Percentiles rank a stretch among this genome's conserved stretches.
Evolutionary conservation across 225 moss, liverwort and hornwort species (phyloP).

Genomic region (Ulota crispa): DNA sequence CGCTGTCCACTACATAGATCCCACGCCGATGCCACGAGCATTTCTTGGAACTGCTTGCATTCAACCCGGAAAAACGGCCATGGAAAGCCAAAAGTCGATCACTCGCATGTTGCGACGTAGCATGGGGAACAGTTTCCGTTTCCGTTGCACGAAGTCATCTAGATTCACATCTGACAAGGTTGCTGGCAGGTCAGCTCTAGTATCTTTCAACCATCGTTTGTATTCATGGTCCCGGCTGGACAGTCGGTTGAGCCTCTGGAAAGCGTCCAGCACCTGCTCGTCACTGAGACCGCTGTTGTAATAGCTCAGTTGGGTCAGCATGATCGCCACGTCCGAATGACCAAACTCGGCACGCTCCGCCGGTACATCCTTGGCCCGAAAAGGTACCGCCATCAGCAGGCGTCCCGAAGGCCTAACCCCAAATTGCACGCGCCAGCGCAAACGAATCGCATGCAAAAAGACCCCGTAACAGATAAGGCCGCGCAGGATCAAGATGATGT

Average conservation of each 20-base stretch:
- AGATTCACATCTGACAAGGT: constrained; percentile 30
- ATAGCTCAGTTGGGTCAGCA: constrained; percentile 46
- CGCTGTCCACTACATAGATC: constrained; percentile 20
- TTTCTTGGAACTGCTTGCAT: constrained; percentile 34
- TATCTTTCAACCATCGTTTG: constrained; percentile 32
- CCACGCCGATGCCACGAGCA: constrained; percentile 45
- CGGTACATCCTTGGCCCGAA: constrained; percentile 42
- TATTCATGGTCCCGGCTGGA: constrained; percentile 29
- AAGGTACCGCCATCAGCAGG: constrained; percentile 41
- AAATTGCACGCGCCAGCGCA: constrained; percentile 48
- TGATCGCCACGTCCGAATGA: constrained; percentile 44
- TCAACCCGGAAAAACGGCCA: constrained; percentile 22
- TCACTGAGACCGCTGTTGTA: constrained; percentile 39
- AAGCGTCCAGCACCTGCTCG: constrained; percentile 29
- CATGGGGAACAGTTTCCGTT: constrained; percentile 14
- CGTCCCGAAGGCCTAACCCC: constrained; percentile 38
- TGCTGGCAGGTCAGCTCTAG: not conserved
- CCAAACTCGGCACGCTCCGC: constrained; percentile 45
- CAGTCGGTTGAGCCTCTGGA: constrained; percentile 19
- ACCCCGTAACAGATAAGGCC: constrained; percentile 40
- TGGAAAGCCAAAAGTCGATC: constrained; percentile 43
- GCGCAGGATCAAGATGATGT: constrained; percentile 23
- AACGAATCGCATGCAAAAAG: constrained; percentile 20
- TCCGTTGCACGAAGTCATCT: constrained; percentile 25
- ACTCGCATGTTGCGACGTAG: constrained; percentile 42